Evolutionary conservation across 805 yeast genomes (phyloP), one percentile per base, ranked within the genome.

Genomic region (Starmerella bombicola): DNA sequence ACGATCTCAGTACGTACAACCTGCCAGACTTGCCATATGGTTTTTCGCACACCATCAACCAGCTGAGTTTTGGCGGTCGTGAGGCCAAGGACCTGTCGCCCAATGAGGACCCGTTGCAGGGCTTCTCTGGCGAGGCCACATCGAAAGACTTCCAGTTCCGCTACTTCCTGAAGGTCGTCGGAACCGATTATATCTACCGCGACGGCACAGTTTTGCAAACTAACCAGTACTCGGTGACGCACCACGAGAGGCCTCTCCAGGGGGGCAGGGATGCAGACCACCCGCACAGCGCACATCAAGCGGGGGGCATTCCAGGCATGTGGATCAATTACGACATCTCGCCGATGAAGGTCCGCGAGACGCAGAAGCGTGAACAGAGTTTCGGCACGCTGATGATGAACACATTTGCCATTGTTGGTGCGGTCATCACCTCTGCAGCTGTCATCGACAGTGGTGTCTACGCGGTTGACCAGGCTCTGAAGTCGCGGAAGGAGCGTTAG

Each of bases 181-280:
- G 93, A 26, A 83, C 96, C 1, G 70, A 95, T 51, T 82, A 74
- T 55, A 93, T 81, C 61, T 77, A 68, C 49, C 60, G 83, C 51
- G 65, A 70, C 49, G 72, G 73, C 58, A 6, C 56, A 55, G 26
- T 46, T 2, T 46, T 77, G 6, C 93, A 82, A 46, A 82, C 97
- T 2, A 84, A 91, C 56, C 96, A 88, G 62, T 86, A 83, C 63
- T 75, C 88, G 2, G 88, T 80, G 8, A 84, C 95, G 1, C 70
- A 72, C 38, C 98, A 91, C 60, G 86, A 81, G 53, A 71, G 97
- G 49, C 88, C 95, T 7, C 58, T 85, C 24, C 48, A 35, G 17
- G 97, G 97, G 16, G 98, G 97, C 24, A 69, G 78, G 44, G 98
- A 88, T 56, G 80, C 71, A 18, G 96, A 88, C 57, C 95, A 91